Evolutionary conservation across 176 grass and related monocot species (phyloP).

Genomic region (Tillandsia fasciculata): DNA sequence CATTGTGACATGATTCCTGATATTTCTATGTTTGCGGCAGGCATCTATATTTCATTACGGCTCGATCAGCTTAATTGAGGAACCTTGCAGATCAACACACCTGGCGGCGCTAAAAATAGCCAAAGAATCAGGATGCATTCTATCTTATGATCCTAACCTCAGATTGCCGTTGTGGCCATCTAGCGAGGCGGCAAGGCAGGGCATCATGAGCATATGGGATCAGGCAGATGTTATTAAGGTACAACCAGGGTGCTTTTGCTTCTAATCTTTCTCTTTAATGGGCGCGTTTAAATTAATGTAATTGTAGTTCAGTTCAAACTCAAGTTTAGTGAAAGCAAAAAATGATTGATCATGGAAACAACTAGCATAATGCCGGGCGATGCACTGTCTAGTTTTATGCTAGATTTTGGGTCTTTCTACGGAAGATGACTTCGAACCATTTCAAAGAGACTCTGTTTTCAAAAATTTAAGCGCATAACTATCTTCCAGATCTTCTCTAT

Average conservation of each 20-base stretch:
- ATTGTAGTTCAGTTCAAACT: too few relatives aligned
- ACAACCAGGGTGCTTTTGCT: too few relatives aligned
- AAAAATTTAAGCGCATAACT: not conserved
- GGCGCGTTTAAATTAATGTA: not conserved
- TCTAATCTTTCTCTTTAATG: too few relatives aligned
- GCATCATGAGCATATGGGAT: conserved; percentile 3
- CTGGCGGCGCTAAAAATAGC: conserved; percentile 1
- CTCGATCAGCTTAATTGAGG: conserved; percentile 1
- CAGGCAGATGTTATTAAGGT: conserved; percentile 5
- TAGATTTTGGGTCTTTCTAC: too few relatives aligned
- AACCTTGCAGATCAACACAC: not conserved
- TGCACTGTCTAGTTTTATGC: too few relatives aligned
- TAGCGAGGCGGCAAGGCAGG: not conserved
- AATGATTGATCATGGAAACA: too few relatives aligned
- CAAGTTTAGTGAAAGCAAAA: too few relatives aligned
- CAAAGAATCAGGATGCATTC: conserved; percentile 5
- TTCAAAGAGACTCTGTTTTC: not conserved
- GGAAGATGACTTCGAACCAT: too few relatives aligned
- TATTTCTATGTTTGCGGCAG: not conserved
- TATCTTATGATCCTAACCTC: conserved; percentile 3
- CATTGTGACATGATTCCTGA: not conserved
- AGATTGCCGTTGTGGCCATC: conserved; percentile 3
- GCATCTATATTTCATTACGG: conserved; percentile 2
- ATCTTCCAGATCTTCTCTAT: not conserved
- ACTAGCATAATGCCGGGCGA: too few relatives aligned